These are phyloP conservation scores for Neopestalotiopsis sp. DNA, from an alignment of 2,329 filamentous ascomycete species.

Conservation along the genomic window DNA sequence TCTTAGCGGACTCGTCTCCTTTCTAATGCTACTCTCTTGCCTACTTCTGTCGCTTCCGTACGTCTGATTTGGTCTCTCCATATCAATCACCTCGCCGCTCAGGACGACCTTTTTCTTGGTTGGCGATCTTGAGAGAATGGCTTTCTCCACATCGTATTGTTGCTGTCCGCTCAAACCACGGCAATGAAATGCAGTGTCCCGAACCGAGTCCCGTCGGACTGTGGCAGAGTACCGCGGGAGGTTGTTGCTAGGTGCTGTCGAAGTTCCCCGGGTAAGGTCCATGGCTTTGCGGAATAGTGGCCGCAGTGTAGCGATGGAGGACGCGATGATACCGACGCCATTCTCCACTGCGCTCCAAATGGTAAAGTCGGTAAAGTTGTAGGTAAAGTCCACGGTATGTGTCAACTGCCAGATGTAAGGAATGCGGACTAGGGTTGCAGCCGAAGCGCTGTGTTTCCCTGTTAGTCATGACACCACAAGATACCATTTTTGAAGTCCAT, in stretches of 20 bases:
- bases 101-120: slow-evolving; percentile 2
- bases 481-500: no score
- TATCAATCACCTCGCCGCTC: slow-evolving; percentile 2
- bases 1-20: not conserved
- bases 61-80: not conserved
- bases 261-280: slow-evolving; percentile 8
- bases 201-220: slow-evolving; percentile 1
- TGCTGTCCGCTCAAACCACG: slow-evolving; percentile 1
- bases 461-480: not conserved
- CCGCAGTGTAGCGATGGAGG: slow-evolving; percentile 42
- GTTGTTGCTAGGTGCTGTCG: not conserved
- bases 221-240: not conserved
- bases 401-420: slow-evolving; percentile 44
- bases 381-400: slow-evolving; percentile 42
- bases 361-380: slow-evolving; percentile 45
- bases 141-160: slow-evolving; percentile 9
- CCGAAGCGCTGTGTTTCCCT: slow-evolving; percentile 36
- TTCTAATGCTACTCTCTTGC: not conserved
- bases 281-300: slow-evolving; percentile 37
- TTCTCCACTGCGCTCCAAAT: slow-evolving; percentile 51
- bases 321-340: slow-evolving; percentile 44
- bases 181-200: slow-evolving; percentile 10
- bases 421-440: slow-evolving; percentile 48
- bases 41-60: not conserved
- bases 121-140: not conserved